phyloP scores from a whole-genome alignment of 2,329 filamentous ascomycete genomes.

The Pleoardoris graminearum region DNA sequence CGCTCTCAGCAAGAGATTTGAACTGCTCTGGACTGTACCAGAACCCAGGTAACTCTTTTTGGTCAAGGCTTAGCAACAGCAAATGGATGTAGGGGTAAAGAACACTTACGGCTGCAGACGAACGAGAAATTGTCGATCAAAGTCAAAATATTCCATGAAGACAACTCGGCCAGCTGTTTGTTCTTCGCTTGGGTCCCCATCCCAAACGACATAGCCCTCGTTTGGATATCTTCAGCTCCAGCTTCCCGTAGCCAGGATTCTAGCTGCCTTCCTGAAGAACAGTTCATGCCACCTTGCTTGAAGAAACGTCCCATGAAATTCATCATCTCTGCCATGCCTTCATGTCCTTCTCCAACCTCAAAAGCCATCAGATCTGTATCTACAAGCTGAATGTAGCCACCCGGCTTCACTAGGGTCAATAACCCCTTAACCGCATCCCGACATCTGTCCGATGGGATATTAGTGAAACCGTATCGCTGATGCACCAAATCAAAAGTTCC shows the following conservation, averaged over 20 bases:
- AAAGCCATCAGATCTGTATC: conserved; percentile 6
- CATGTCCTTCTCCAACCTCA: conserved; percentile 1
- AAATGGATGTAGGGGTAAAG: too few species aligned
- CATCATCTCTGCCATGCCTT: conserved; percentile 10
- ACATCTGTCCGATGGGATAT: not conserved
- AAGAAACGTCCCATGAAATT: conserved; percentile 7
- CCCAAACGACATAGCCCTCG: not conserved
- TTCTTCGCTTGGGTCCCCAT: too few species aligned
- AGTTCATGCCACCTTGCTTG: too few species aligned
- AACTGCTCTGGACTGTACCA: conserved; percentile 10
- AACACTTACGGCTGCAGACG: too few species aligned
- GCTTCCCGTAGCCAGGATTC: conserved; percentile 7
- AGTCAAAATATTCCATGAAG: too few species aligned
- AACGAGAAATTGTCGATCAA: too few species aligned
- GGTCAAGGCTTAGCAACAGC: too few species aligned
- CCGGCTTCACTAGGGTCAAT: conserved; percentile 7
- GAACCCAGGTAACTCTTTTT: conserved; percentile 8
- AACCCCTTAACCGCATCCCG: not conserved
- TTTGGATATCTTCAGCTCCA: conserved; percentile 7
- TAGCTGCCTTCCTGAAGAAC: too few species aligned
- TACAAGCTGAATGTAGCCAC: conserved; percentile 12
- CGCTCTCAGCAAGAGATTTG: not conserved
- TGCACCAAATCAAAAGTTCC: conserved; percentile 12
- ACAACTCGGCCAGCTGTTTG: too few species aligned
- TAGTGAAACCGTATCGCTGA: conserved; percentile 8